phyloP scores from a whole-genome alignment of 202 grass and related monocot species.

The Panicum hallii region DNA sequence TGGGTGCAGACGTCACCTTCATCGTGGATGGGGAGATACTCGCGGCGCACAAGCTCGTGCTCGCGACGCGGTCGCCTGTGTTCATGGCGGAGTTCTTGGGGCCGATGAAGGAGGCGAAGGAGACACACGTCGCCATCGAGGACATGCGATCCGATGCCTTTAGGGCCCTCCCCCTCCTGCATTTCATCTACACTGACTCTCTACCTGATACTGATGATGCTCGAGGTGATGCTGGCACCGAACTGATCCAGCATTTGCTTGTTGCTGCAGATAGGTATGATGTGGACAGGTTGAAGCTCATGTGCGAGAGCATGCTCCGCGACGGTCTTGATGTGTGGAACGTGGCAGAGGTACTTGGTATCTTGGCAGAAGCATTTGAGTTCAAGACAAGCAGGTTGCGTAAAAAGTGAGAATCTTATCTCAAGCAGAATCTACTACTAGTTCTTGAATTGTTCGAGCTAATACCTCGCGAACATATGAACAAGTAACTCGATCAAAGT shows the following conservation, averaged over 20 bases:
- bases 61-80: neutral
- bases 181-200: neutral
- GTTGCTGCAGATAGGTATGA: constrained; percentile 11
- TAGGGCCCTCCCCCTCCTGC: neutral
- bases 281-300: neutral
- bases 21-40: neutral
- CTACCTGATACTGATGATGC: too few relatives aligned
- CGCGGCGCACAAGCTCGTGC: neutral
- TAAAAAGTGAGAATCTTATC: too few relatives aligned
- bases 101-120: neutral
- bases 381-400: too few relatives aligned
- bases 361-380: too few relatives aligned
- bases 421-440: too few relatives aligned
- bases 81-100: constrained; percentile 18
- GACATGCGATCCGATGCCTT: neutral
- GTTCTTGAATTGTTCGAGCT: too few relatives aligned
- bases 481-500: too few relatives aligned
- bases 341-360: neutral
- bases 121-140: too few relatives aligned
- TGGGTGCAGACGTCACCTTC: neutral
- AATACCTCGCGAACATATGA: too few relatives aligned
- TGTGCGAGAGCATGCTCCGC: neutral
- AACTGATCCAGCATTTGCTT: neutral
- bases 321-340: neutral
- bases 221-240: neutral